These are phyloP conservation scores for Pestalotiopsis sp. DNA, from an alignment of 2,329 filamentous ascomycete species.

Conservation along the genomic window DNA sequence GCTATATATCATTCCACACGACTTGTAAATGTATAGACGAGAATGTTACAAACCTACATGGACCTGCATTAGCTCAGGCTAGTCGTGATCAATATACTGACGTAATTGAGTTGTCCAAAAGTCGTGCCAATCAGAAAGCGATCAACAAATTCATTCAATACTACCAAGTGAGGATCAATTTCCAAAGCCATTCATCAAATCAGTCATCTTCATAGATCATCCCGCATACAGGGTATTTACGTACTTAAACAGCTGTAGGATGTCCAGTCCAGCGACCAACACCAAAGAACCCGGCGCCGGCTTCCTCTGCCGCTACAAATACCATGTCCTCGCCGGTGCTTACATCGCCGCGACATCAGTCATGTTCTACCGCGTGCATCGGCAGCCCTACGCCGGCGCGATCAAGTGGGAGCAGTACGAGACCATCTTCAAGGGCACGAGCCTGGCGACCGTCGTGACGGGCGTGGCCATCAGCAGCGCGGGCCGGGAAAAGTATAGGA, in stretches of 20 bases:
- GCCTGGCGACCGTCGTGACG: constrained; percentile 14
- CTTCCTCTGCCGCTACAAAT: constrained; percentile 35
- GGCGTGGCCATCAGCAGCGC: constrained; percentile 17
- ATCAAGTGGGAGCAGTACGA: constrained; percentile 19
- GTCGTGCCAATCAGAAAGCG: neutral
- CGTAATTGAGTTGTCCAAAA: neutral
- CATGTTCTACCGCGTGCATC: constrained; percentile 18
- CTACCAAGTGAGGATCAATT: neutral
- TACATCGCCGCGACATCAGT: constrained; percentile 56
- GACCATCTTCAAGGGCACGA: constrained; percentile 21
- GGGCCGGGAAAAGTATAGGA: constrained; percentile 17
- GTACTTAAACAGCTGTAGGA: neutral
- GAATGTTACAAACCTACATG: neutral
- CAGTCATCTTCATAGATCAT: neutral
- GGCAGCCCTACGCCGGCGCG: constrained; percentile 14
- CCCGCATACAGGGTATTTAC: neutral
- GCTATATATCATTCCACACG: no score
- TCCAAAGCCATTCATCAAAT: neutral
- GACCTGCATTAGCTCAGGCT: neutral
- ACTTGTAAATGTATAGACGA: neutral
- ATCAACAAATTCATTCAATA: neutral
- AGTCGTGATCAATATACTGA: neutral
- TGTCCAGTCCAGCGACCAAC: neutral
- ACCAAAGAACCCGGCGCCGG: neutral
- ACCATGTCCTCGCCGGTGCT: constrained; percentile 74